Base-by-base conservation (phyloP, 2,329 filamentous ascomycete species). In the Leptoxyphium fumago region DNA sequence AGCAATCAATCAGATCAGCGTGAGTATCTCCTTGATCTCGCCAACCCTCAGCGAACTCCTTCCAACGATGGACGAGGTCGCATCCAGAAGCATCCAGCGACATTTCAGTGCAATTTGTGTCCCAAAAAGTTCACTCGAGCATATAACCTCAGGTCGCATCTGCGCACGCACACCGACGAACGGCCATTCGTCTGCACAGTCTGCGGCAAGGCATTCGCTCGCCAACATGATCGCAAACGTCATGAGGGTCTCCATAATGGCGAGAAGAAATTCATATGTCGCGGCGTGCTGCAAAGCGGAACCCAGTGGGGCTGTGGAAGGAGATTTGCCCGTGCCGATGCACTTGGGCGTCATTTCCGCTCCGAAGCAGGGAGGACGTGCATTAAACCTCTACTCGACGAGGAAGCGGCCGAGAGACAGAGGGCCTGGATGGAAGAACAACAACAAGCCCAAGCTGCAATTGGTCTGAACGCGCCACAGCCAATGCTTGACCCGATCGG, bases 221-320 rank as follows among this genome's bases (percentile, higher is more conserved):
- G 91, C 21, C 91, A 98, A 60, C 91, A 98, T 60, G 91, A 98
- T 61, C 82, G 91, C 39, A 98, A 98, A 65, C 82, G 91, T 34
- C 91, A 98, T 63, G 91, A 98, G 66, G 88, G 89, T 34, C 69
- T 98, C 38, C 91, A 98, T 59, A 93, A 85, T 0, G 91, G 91
- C 38, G 91, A 98, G 67, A 98, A 96, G 76, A 96, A 94, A 60
- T 98, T 96, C 60, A 84, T 96, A 7, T 98, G 91, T 66, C 87
- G 86, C 53, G 91, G 91, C 43, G 84, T 88, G 46, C 77, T 98
- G 41, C 88, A 89, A 52, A 78, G 78, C 2, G 80, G 81, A 40
- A 81, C 81, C 5, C 78, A 83, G 51, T 98, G 91, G 91, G 91
- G 91, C 15, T 98, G 91, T 54, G 86, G 86, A 2, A 77, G 91